Evolutionary conservation across 179 eudicot genomes (phyloP).

Genomic region (Drosera spatulata): DNA sequence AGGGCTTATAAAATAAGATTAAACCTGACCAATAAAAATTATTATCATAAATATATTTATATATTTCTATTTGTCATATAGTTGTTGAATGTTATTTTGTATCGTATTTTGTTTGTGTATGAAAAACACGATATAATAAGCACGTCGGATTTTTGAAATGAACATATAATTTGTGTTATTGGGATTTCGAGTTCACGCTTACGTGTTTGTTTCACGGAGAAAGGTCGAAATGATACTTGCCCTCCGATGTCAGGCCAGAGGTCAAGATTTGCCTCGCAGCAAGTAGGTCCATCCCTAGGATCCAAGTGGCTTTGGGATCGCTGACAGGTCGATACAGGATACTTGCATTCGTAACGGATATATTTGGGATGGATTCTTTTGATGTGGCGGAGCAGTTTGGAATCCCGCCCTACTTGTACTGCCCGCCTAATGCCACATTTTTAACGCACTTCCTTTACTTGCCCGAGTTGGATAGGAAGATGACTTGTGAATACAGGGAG

Average conservation of each 20-base stretch:
- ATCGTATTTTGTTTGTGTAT: too few species aligned
- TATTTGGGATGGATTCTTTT: conserved; percentile 48
- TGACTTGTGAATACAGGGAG: conserved; percentile 34
- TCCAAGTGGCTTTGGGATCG: conserved; percentile 8
- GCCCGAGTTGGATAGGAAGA: conserved; percentile 32
- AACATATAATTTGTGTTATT: too few species aligned
- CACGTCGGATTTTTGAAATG: too few species aligned
- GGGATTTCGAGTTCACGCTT: too few species aligned
- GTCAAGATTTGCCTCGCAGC: conserved; percentile 18
- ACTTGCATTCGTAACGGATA: conserved; percentile 32
- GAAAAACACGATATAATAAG: too few species aligned
- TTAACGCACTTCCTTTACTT: conserved; percentile 29
- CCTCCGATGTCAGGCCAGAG: conserved; percentile 16
- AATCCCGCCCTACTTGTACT: conserved; percentile 38
- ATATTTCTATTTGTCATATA: too few species aligned
- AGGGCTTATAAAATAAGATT: too few species aligned
- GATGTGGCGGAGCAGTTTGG: conserved; percentile 41
- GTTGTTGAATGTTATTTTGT: too few species aligned
- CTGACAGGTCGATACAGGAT: not conserved
- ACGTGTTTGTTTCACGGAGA: too few species aligned
- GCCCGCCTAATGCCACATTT: conserved; percentile 38
- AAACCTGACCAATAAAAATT: too few species aligned
- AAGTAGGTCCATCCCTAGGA: conserved; percentile 20
- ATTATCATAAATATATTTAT: too few species aligned
- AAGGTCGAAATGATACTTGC: too few species aligned